Evolutionary conservation across 495 filamentous ascomycete genomes (phyloP).

Genomic region (Halenospora varia): DNA sequence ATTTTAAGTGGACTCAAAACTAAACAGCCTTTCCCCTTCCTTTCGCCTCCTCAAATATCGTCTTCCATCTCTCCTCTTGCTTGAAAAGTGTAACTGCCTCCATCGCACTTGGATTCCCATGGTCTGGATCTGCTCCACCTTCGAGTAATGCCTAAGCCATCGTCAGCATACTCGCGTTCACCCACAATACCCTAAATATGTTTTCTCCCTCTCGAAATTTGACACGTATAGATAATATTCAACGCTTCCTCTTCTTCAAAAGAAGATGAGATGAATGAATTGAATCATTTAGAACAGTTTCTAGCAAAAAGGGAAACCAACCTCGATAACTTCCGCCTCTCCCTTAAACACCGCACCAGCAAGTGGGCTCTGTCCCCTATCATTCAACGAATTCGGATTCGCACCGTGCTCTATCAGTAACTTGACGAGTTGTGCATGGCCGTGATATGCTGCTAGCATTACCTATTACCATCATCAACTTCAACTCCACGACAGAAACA

Average conservation of each 20-base stretch:
- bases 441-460: conserved; percentile 55
- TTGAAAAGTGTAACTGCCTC: conserved; percentile 46
- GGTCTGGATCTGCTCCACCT: conserved; percentile 46
- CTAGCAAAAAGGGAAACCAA: conserved; percentile 16
- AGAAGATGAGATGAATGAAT: not conserved
- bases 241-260: too few species aligned
- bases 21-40: conserved; percentile 35
- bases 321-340: conserved; percentile 44
- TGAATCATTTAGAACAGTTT: not conserved
- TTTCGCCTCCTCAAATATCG: conserved; percentile 39
- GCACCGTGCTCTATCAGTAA: conserved; percentile 46
- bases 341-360: conserved; percentile 55
- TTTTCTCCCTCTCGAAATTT: not conserved
- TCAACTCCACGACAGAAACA: too few species aligned
- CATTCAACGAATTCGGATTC: conserved; percentile 49
- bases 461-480: too few species aligned
- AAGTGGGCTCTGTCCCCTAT: conserved; percentile 48
- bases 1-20: too few species aligned
- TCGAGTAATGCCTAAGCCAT: conserved; percentile 36
- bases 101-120: conserved; percentile 42
- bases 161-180: not conserved
- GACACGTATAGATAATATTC: not conserved
- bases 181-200: not conserved
- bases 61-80: conserved; percentile 44
- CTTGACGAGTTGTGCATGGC: conserved; percentile 45